Evolutionary conservation across 1,284 basidiomycete species (phyloP).

Genomic region (Wolfiporia cocos): DNA sequence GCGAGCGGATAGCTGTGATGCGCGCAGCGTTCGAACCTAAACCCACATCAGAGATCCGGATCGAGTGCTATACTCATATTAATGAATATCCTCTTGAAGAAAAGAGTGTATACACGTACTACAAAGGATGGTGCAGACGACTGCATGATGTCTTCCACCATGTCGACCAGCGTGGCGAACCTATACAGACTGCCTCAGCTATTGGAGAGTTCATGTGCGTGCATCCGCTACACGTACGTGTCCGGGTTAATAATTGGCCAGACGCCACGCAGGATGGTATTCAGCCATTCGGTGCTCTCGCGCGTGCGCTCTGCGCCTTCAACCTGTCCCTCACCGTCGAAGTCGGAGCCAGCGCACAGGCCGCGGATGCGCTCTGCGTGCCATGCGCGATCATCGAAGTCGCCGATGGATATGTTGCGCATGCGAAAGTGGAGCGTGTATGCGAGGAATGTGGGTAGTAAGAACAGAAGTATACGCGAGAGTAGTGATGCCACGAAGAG

Average conservation of each 20-base stretch:
- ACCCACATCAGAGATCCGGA: conserved; percentile 30
- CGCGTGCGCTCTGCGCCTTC: conserved; percentile 25
- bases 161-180: conserved; percentile 29
- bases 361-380: conserved; percentile 33
- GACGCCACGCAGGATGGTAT: conserved; percentile 28
- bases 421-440: conserved; percentile 27
- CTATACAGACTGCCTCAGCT: conserved; percentile 13
- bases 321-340: conserved; percentile 26
- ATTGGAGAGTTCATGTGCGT: too few species aligned
- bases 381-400: conserved; percentile 31
- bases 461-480: conserved; percentile 17
- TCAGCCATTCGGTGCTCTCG: conserved; percentile 36
- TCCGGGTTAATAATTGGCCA: conserved; percentile 36
- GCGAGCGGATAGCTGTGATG: conserved; percentile 30
- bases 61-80: conserved; percentile 24
- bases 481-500: conserved; percentile 22
- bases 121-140: conserved; percentile 31
- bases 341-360: conserved; percentile 25
- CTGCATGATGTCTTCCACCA: conserved; percentile 38
- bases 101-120: conserved; percentile 16
- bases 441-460: conserved; percentile 22
- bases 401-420: conserved; percentile 20
- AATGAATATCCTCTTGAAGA: neutral
- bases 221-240: conserved; percentile 18
- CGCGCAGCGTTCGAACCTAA: conserved; percentile 30